Evolutionary conservation across 2,329 filamentous ascomycete genomes (phyloP).

Genomic region (Beauveria sp.): DNA sequence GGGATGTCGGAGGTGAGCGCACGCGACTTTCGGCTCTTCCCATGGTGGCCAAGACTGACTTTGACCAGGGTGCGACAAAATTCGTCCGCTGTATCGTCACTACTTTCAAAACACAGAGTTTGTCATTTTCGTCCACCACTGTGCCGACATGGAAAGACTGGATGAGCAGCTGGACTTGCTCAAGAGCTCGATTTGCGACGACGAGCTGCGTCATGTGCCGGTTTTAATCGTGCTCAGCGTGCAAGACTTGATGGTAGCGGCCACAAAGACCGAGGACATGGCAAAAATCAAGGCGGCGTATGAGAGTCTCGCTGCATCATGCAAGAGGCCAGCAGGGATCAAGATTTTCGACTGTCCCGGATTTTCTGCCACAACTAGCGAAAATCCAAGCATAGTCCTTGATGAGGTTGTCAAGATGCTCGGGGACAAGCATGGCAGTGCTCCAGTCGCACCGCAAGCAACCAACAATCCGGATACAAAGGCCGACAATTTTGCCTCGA

Average conservation of each 20-base stretch:
- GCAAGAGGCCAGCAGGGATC: constrained; percentile 9
- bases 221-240: constrained; percentile 23
- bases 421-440: constrained; percentile 7
- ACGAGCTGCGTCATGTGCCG: constrained; percentile 19
- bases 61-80: constrained; percentile 20
- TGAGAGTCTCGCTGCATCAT: neutral
- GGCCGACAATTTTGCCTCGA: neutral
- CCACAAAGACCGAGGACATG: constrained; percentile 16
- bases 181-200: constrained; percentile 16
- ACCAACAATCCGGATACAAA: neutral
- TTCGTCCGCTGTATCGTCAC: constrained; percentile 20
- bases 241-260: constrained; percentile 21
- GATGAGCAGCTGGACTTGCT: constrained; percentile 22
- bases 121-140: constrained; percentile 23
- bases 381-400: neutral
- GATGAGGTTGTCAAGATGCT: constrained; percentile 16
- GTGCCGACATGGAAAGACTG: constrained; percentile 18
- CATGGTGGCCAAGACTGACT: neutral
- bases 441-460: neutral
- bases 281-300: neutral
- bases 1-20: constrained; percentile 23
- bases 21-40: neutral
- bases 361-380: constrained; percentile 14
- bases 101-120: constrained; percentile 20
- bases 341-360: constrained; percentile 19